Evolutionary conservation across 2,329 filamentous ascomycete genomes (phyloP), one percentile per base, ranked within the genome.

Genomic region (Sclerotinia nivalis): DNA sequence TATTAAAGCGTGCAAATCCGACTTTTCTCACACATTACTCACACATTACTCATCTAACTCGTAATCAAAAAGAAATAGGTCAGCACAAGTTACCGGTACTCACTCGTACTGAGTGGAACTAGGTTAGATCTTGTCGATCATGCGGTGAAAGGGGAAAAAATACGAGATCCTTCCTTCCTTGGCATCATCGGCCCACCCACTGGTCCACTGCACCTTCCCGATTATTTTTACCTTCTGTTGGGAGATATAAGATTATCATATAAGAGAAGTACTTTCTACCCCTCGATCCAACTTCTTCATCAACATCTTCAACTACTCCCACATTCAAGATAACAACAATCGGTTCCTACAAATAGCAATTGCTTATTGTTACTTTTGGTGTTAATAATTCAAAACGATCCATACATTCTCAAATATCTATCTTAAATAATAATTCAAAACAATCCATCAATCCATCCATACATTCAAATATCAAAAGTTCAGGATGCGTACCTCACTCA

Each of bases 401-500:
- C 13, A 60, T 45, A 8, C 58, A 60, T 25, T 50, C 31, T 43
- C 47, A 20, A 3, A 52, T 28, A 15, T 40, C 37, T 12, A 40
- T 40, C 37, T 13, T 13, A 40, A 40, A 40, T 13, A 65, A 40
- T 20, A 25, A 28, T 65, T 54, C 31, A 37, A 4, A 28, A 34
- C 47, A 6, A 34, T 62, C 6, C 4, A 31, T 9, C 25, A 47
- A 55, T 22, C 15, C 10, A n/a, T 45, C n/a, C 13, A 15, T 28
- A 43, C 10, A 12, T 20, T 47, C 52, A 12, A 61, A 68, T 18
- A 43, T 40, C 45, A 52, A 28, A 40, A 8, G 15, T 40, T n/a
- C 8, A 68, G 5, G 34, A 77, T 77, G 75, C 73, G 70, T 43
- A 28, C 68, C 49, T 72, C 75, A 52, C 70, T 74, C 37, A 61